phyloP scores from a whole-genome alignment of 1,284 basidiomycete species.

The Violaceomyces palustris region DNA sequence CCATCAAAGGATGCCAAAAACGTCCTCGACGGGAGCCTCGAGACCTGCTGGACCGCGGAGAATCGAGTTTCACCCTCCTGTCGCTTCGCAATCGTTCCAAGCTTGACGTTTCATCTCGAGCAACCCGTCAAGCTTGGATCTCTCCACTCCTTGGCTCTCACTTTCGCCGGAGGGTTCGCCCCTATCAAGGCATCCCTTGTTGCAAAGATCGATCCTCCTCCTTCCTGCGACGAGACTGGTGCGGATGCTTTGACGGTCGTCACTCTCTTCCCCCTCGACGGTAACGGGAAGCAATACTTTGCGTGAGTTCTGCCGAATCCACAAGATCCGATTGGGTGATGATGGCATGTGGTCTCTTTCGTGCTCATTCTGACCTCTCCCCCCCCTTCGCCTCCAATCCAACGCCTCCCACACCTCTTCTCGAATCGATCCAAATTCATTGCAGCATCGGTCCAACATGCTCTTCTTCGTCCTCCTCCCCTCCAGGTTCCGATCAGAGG shows the following conservation, averaged over 20 bases:
- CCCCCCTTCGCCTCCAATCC: background rate
- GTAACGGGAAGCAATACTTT: slow-evolving; percentile 23
- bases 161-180: slow-evolving; percentile 23
- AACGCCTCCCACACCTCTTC: background rate
- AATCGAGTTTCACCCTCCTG: slow-evolving; percentile 16
- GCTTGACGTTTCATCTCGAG: slow-evolving; percentile 13
- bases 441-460: background rate
- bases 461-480: too few relatives aligned
- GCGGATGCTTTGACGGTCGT: too few relatives aligned
- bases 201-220: too few relatives aligned
- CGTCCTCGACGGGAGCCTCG: slow-evolving; percentile 18
- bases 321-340: too few relatives aligned
- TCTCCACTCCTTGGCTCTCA: slow-evolving; percentile 15
- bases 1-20: slow-evolving; percentile 20
- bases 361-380: background rate
- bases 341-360: too few relatives aligned
- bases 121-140: background rate
- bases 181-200: too few relatives aligned
- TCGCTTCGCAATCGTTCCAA: slow-evolving; percentile 1
- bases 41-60: slow-evolving; percentile 32
- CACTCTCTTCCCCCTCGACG: slow-evolving; percentile 16
- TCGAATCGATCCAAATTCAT: background rate
- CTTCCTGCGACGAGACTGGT: too few relatives aligned
- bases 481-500: too few relatives aligned
- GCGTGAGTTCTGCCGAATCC: too few relatives aligned